Evolutionary conservation across 106 monocot genomes (phyloP), one percentile per base, ranked within the genome.

Genomic region (Xerophyta viscosa): DNA sequence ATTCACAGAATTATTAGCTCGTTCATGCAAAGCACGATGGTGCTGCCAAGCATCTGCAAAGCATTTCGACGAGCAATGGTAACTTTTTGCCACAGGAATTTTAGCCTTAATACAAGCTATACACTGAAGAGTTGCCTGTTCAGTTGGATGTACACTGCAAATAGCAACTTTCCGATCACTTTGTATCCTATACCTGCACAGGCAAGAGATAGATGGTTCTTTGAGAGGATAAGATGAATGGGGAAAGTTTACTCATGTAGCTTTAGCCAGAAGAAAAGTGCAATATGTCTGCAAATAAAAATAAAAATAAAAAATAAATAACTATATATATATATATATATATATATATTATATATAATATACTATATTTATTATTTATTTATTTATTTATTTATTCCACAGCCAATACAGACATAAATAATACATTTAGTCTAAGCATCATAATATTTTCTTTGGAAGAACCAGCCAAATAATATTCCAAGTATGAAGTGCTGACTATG

Each of bases 1-100:
- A 66, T 63, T 78, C 8, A 70, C 30, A 57, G 80, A 41, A 60
- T 51, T 86, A 46, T 30, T 72, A 27, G 98, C 90, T 36, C 79
- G 74, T 22, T 99, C 98, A 75, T 99, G 98, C 39, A 99, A 77
- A 66, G 63, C 69, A 54, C 78, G 85, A 62, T 99, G 98, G 42
- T 99, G 98, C 49, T 99, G 86, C 98, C 98, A 99, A 60, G 90
- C 67, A 75, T 99, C 98, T 22, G 76, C 60, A 50, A 99, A 91
- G 68, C 98, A 99, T 44, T 51, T 86, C 20, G 98, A 27, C 12
- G 90, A 71, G 62, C 98, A 99, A 57, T 99, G 98, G 68, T 86
- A 99, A 65, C 90, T 99, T 64, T 75, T 99, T 22, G 80, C 58
- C 50, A 83, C 50, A 30, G 86, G 82, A 51, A 86, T 65, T 64